Conservation (phyloP, 2,329 filamentous ascomycete species). For the Alternaria gaisen region DNA sequence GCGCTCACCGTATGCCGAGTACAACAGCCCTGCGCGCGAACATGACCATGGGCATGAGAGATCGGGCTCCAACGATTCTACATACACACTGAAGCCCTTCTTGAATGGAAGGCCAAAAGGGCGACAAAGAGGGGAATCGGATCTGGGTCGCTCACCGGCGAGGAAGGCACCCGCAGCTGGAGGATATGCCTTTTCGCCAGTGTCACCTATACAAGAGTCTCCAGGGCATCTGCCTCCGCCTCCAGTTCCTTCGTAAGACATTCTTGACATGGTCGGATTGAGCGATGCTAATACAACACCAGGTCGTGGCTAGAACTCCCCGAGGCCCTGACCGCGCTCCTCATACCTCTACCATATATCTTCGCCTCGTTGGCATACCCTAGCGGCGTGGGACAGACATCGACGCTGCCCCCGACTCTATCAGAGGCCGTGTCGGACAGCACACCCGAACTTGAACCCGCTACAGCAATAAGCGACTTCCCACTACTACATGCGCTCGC, state of each 20-base stretch:
- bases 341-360: conserved; percentile 60
- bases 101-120: conserved; percentile 42
- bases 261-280: background rate
- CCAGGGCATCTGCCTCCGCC: conserved; percentile 24
- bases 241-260: conserved; percentile 33
- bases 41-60: conserved; percentile 28
- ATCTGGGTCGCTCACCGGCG: conserved; percentile 52
- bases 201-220: conserved; percentile 48
- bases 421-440: conserved; percentile 35
- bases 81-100: conserved; percentile 42
- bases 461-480: conserved; percentile 21
- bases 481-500: conserved; percentile 56
- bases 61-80: conserved; percentile 40
- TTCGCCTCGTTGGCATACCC: conserved; percentile 59
- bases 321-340: conserved; percentile 60
- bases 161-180: conserved; percentile 29
- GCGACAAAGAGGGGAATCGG: conserved; percentile 56
- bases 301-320: conserved; percentile 51
- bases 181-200: conserved; percentile 46
- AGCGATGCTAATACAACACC: conserved; percentile 7
- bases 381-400: conserved; percentile 19
- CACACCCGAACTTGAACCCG: conserved; percentile 20
- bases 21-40: conserved; percentile 38
- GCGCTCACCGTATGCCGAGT: conserved; percentile 41
- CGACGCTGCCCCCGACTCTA: conserved; percentile 29